Base-by-base conservation (phyloP, 1,284 basidiomycete species). In the Albatrellus sp. region DNA sequence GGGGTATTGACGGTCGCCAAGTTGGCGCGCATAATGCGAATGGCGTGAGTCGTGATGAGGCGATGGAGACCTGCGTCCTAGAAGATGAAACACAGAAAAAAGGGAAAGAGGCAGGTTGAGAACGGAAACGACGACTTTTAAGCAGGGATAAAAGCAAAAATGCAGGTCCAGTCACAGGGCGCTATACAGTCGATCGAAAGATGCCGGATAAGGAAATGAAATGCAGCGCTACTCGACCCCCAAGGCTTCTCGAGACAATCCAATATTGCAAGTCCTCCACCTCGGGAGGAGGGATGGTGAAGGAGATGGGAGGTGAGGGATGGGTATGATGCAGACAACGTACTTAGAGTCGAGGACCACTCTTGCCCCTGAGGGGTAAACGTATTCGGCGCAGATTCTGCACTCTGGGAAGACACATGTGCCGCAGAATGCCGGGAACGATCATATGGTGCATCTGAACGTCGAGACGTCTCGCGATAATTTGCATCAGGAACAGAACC, bases 271-370 rank as follows among this genome's bases (percentile, higher is more conserved):
- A 52, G 61, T 61, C 65, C 63, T 70, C 67, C 69, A 62, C 70
- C 68, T 64, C 62, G 67, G 64, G 64, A 73, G 65, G 63, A 67
- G 60, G 42, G 32, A 53, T n/a, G 44, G 53, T 55, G 60, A 65
- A 62, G 59, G 57, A 57, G 57, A 62, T 59, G 61, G 62, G 59
- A 59, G 64, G 64, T 61, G 60, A 58, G 60, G 61, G 57, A 66
- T 24, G 63, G 66, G 65, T 58, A 75, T 63, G 72, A 79, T 71
- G 76, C 67, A 65, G 75, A 82, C 66, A 84, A 84, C 80, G 80
- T 84, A 84, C 80, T 82, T 63, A 69, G 62, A 70, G 75, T 61
- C 64, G 74, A 62, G 60, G 69, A 65, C 59, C 59, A 64, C 60
- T 59, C 50, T 55, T 52, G 53, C 19, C 54, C 52, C 46, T 52